Evolutionary conservation across 495 filamentous ascomycete species (phyloP).

Genomic region (Aspergillus sclerotioniger): DNA sequence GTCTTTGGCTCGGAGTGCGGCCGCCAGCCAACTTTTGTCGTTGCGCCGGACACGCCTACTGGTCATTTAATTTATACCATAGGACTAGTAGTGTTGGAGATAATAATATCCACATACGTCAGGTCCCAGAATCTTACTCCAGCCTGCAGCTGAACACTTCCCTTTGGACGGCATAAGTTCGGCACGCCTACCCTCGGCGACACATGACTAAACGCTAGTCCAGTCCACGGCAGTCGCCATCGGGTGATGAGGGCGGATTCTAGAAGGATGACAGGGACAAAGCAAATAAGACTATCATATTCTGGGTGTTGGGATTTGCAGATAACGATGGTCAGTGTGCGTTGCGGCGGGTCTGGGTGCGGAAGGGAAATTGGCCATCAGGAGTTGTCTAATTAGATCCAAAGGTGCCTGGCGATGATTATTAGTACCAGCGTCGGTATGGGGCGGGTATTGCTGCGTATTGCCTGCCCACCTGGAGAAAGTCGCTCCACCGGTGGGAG

Average conservation of each 20-base stretch:
- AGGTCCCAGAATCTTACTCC: conserved; percentile 2
- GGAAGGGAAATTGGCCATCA: conserved; percentile 14
- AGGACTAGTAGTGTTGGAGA: not conserved
- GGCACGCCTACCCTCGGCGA: not conserved
- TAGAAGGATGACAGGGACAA: no score
- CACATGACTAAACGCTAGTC: no score
- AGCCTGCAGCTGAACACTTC: not conserved
- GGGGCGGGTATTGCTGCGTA: conserved; percentile 4
- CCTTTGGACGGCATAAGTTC: not conserved
- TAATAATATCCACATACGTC: conserved; percentile 1
- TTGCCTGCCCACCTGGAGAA: conserved; percentile 7
- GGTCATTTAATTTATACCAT: conserved; percentile 4
- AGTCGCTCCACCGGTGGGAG: conserved; percentile 12
- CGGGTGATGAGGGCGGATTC: no score
- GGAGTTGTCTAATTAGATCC: not conserved
- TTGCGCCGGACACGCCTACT: not conserved
- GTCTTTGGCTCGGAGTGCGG: no score
- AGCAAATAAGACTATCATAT: no score
- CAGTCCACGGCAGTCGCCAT: no score
- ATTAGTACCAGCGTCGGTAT: not conserved
- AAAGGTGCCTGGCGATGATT: not conserved
- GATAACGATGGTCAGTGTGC: conserved; percentile 10
- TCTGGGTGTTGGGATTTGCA: conserved; percentile 9
- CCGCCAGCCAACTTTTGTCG: not conserved
- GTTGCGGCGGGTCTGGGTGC: conserved; percentile 8